Evolutionary conservation across 805 yeast species (phyloP).

Genomic region (Hanseniaspora mollemarum): DNA sequence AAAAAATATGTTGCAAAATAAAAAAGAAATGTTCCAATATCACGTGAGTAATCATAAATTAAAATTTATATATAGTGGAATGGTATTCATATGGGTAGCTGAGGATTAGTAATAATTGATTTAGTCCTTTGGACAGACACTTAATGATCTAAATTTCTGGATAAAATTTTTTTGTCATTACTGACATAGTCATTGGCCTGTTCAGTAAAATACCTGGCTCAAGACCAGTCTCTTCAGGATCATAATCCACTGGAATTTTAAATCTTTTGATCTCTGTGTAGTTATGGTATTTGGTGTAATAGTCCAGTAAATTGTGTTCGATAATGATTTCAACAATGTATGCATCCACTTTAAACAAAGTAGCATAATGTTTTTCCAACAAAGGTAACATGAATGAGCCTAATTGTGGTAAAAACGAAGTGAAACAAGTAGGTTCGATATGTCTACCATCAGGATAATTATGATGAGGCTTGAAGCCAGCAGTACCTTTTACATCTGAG

Average conservation of each 20-base stretch:
- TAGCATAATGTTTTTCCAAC: conserved; percentile 3
- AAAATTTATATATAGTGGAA: too few species aligned
- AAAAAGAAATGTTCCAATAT: too few species aligned
- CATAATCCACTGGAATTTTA: neutral
- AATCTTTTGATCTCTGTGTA: neutral
- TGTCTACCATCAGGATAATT: neutral
- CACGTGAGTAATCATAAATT: too few species aligned
- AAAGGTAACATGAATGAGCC: conserved; percentile 5
- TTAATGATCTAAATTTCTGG: too few species aligned
- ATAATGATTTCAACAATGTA: conserved; percentile 3
- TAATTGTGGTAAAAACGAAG: conserved; percentile 2
- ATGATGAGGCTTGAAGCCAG: conserved; percentile 10
- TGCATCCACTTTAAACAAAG: neutral
- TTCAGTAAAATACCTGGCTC: conserved; percentile 34
- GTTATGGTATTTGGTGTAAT: neutral
- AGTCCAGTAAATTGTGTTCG: conserved; percentile 4
- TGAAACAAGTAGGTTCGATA: conserved; percentile 10
- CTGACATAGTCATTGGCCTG: conserved; percentile 34
- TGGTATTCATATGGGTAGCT: too few species aligned
- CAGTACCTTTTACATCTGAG: conserved; percentile 18
- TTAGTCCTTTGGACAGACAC: too few species aligned
- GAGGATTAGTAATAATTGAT: too few species aligned
- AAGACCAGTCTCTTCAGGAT: conserved; percentile 22
- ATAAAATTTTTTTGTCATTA: conserved; percentile 14
- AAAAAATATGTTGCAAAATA: too few species aligned